Conservation (phyloP, 2,329 filamentous ascomycete species). For the Colletotrichum sp. region DNA sequence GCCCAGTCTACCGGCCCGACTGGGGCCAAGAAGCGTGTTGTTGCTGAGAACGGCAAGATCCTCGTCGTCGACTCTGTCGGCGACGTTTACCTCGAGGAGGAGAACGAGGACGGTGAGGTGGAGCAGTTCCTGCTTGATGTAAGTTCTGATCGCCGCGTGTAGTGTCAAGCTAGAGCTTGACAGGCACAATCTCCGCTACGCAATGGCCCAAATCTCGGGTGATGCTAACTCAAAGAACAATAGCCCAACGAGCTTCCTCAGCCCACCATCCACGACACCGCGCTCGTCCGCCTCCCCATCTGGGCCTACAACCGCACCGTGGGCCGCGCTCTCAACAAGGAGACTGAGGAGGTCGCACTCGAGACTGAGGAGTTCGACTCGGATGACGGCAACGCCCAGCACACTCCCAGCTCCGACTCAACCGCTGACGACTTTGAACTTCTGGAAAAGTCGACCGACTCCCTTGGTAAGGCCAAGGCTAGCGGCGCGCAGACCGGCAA, state of each 20-base stretch:
- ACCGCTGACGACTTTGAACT: constrained; percentile 66
- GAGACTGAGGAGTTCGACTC: constrained; percentile 41
- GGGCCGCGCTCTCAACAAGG: constrained; percentile 51
- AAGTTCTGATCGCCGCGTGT: constrained; percentile 41
- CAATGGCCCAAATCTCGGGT: not conserved
- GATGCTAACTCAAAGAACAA: constrained; percentile 22
- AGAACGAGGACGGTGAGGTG: constrained; percentile 82
- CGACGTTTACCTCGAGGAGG: constrained; percentile 93
- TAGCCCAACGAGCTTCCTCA: constrained; percentile 79
- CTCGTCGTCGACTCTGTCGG: constrained; percentile 90
- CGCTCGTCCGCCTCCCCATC: constrained; percentile 77
- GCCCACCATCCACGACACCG: constrained; percentile 82
- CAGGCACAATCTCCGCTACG: not conserved
- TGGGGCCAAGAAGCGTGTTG: constrained; percentile 83
- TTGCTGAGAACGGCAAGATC: constrained; percentile 94
- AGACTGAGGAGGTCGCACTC: constrained; percentile 37
- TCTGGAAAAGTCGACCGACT: constrained; percentile 64
- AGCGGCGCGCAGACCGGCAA: constrained; percentile 51
- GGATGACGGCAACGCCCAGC: constrained; percentile 54
- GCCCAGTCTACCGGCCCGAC: constrained; percentile 60
- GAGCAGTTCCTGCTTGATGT: constrained; percentile 89
- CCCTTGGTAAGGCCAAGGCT: constrained; percentile 55
- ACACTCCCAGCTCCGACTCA: constrained; percentile 61
- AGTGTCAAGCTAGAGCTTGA: not conserved
- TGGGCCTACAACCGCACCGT: constrained; percentile 68